Conservation (phyloP, 352 stramenopile species). For the Phytophthora litchii region DNA sequence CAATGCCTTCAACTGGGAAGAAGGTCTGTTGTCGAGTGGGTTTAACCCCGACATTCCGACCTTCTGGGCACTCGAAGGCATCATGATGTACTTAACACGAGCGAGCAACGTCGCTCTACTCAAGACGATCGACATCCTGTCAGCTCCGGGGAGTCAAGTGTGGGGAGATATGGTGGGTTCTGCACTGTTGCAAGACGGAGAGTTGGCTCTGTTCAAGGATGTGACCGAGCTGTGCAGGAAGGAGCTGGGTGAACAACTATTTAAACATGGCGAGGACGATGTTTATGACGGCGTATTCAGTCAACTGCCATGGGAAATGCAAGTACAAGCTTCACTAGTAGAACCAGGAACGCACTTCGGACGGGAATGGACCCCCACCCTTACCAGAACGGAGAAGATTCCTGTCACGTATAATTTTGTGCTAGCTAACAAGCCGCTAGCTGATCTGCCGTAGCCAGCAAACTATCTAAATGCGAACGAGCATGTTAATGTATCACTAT, state of each 20-base stretch:
- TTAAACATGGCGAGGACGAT: conserved; percentile 61
- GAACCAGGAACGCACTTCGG: conserved; percentile 43
- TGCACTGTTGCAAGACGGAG: conserved; percentile 25
- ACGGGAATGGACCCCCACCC: conserved; percentile 44
- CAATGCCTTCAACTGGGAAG: conserved; percentile 54
- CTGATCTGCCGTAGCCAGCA: conserved; percentile 9
- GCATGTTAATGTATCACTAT: conserved; percentile 40
- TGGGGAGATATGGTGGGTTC: conserved; percentile 52
- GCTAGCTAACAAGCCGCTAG: conserved; percentile 34
- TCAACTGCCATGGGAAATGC: conserved; percentile 49
- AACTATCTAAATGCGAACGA: conserved; percentile 29
- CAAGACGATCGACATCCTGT: conserved; percentile 59
- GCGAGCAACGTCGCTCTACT: conserved; percentile 51
- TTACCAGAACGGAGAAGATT: conserved; percentile 5
- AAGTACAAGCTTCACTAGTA: conserved; percentile 35
- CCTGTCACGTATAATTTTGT: conserved; percentile 35
- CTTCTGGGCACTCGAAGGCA: conserved; percentile 60
- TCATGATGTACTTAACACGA: conserved; percentile 52
- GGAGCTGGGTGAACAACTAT: conserved; percentile 40
- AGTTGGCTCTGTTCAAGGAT: conserved; percentile 30
- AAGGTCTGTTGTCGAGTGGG: conserved; percentile 39
- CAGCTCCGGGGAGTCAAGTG: conserved; percentile 47
- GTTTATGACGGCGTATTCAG: conserved; percentile 47
- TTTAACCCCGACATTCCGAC: conserved; percentile 55
- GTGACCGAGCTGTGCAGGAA: conserved; percentile 51